Base-by-base conservation (phyloP, 2,329 filamentous ascomycete species). In the Colletotrichum liaoningense region DNA sequence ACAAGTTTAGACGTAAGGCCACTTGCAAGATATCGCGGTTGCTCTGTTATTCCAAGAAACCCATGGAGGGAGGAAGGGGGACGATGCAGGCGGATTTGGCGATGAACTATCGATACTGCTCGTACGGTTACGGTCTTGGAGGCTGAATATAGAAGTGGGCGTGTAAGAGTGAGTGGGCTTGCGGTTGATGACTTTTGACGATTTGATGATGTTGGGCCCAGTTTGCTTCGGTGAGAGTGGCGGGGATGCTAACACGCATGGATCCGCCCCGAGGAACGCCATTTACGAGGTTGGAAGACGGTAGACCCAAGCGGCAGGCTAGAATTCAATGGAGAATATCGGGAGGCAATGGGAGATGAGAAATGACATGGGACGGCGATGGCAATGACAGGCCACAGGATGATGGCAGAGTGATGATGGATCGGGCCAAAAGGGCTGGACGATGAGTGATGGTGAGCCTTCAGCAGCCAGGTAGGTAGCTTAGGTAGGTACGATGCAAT, bases 181-280 rank as follows among this genome's bases (percentile, higher is more conserved):
- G 11, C 38, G 42, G 28, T 24, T 49, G 42, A 55, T 35, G 42
- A 12, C 30, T 60, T n/a, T 49, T 49, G 42, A 49, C 42, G 42
- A 49, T 49, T 49, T 49, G 70, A 49, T 19, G 49, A 62, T 59
- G 65, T 14, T n/a, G 33, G 35, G 38, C 57, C 69, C 64, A 60
- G 16, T 55, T 33, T 26, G 26, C 24, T 63, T 69, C 22, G 66
- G 69, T 64, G 65, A 58, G 69, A 56, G 63, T 38, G 64, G 69
- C 64, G 64, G 57, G 57, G 64, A 46, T 24, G 46, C 38, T 42
- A 42, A 19, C 38, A 42, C 14, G 22, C 24, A 12, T 24, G 14
- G 57, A 19, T 16, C 30, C 24, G 30, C 8, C 9, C 4, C 7
- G 5, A 58, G 56, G 19, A 16, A 35, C 19, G 9, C 19, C n/a